A percentile compares a stretch with the other conserved stretches of the same genome.
Conservation (phyloP, 2,329 filamentous ascomycete species). For the Neurospora sp. region DNA sequence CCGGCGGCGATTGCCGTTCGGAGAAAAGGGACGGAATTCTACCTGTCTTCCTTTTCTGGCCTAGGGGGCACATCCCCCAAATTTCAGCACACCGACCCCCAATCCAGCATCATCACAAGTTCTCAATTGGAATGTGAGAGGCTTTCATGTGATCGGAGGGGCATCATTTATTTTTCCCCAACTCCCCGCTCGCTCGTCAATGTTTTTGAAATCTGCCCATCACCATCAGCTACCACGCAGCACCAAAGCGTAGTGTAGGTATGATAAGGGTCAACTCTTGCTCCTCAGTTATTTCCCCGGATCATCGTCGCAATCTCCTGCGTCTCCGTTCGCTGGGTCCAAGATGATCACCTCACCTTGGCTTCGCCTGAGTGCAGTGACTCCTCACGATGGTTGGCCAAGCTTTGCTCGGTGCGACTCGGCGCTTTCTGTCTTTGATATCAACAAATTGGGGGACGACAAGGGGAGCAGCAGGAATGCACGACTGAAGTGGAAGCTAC, state of each 20-base stretch:
- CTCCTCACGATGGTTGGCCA: not conserved
- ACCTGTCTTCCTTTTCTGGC: not conserved
- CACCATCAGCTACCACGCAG: not conserved
- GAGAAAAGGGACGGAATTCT: constrained; percentile 2
- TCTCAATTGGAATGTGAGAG: not conserved
- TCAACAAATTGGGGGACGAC: constrained; percentile 1
- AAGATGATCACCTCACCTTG: not conserved
- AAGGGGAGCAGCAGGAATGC: not conserved
- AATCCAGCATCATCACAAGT: not conserved
- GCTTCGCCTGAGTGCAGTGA: not conserved
- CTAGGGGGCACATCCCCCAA: not conserved
- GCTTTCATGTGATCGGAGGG: not conserved
- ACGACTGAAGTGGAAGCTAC: not conserved
- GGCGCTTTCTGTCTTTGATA: constrained; percentile 3
- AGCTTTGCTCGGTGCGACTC: constrained; percentile 6
- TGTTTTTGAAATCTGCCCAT: not conserved
- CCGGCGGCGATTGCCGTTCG: constrained; percentile 4
- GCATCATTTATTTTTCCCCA: not conserved
- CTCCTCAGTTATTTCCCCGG: not conserved
- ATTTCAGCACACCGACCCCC: not conserved
- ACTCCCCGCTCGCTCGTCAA: not conserved
- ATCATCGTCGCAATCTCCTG: not conserved
- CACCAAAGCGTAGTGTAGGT: not conserved
- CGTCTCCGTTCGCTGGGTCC: not conserved
- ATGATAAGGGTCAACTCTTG: not conserved